Base-by-base conservation (phyloP, 192 early-diverging fungal genomes). In the Rhizophlyctis rosea region DNA sequence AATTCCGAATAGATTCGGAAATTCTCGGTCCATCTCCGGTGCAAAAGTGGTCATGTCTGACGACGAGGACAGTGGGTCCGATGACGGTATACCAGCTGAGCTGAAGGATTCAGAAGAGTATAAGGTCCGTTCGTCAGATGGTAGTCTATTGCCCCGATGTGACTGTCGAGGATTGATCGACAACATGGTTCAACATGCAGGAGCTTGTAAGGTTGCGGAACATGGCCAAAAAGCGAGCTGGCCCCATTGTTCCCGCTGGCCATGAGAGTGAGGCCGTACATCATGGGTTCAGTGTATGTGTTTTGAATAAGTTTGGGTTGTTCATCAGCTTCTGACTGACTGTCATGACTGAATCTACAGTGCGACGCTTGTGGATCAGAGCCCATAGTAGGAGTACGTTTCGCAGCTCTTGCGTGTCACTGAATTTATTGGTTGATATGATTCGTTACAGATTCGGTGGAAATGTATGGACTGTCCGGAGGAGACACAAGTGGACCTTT, bases 351-450 rank as follows among this genome's bases (percentile, higher is more conserved):
- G n/a, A n/a, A 44, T 18, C 7, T 18, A 44, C 29, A 54, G 32
- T 67, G 65, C 51, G 65, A 67, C 52, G 27, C 56, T 13, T 67
- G 65, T 32, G 49, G 24, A 18, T 49, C 57, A 21, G 65, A 67
- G 24, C 65, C 65, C 18, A 67, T 67, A 28, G 65, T 67, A 29
- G 65, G 65, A 21, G 57, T 59, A 61, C n/a, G 34, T 21, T 36
- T 18, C 18, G 7, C 39, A 44, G 9, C 39, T 13, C 39, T 44
- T 18, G 9, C 39, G 7, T 18, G 11, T 57, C 35, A 18, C 21
- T 18, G 1, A 18, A 1, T 4, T 57, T n/a, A 5, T 7, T 33
- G 4, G 4, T 57, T 7, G 5, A 53, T 13, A n/a, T 53, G 21
- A 16, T 53, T 13, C 28, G 9, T 50, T n/a, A n/a, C n/a, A 49